Percentiles rank a stretch among this genome's conserved stretches.
Conservation (phyloP, 768 basidiomycete genomes). For the Hemileccinum impolitum region DNA sequence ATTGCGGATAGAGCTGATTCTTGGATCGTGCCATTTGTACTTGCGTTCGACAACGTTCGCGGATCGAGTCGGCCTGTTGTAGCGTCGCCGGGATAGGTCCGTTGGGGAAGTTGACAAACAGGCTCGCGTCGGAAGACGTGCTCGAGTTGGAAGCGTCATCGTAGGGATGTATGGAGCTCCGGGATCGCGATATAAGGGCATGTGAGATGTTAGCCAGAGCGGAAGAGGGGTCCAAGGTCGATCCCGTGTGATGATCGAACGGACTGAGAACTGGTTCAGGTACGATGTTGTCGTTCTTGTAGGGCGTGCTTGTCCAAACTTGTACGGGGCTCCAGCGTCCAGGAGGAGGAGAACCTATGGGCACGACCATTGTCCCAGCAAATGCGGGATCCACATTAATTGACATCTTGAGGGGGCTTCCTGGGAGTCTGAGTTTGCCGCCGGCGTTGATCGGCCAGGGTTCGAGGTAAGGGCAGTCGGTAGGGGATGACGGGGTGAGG, state of each 20-base stretch:
- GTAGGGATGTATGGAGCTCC: constrained; percentile 14
- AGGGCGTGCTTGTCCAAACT: constrained; percentile 28
- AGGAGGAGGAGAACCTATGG: constrained; percentile 11
- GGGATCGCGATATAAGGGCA: constrained; percentile 21
- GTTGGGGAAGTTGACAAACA: not conserved
- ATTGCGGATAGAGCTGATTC: constrained; percentile 1
- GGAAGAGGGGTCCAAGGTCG: constrained; percentile 2
- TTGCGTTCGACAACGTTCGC: not conserved
- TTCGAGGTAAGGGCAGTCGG: constrained; percentile 23
- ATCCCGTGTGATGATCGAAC: not conserved
- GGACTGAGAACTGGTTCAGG: not conserved
- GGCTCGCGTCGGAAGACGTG: constrained; percentile 3
- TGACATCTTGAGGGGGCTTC: constrained; percentile 23
- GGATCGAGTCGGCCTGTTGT: not conserved
- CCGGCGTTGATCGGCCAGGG: constrained; percentile 14
- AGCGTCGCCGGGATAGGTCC: not conserved
- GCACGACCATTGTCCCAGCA: not conserved
- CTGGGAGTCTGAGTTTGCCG: constrained; percentile 7
- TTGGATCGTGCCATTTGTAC: not conserved
- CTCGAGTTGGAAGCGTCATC: constrained; percentile 3
- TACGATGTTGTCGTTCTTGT: constrained; percentile 3
- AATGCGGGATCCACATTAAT: constrained; percentile 1
- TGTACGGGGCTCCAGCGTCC: constrained; percentile 12
- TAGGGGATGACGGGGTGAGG: constrained; percentile 13
- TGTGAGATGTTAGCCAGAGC: constrained; percentile 9